A percentile compares a stretch with the other conserved stretches of the same genome.
Conservation (phyloP, 352 stramenopile species). For the Proteromonas lacertae region DNA sequence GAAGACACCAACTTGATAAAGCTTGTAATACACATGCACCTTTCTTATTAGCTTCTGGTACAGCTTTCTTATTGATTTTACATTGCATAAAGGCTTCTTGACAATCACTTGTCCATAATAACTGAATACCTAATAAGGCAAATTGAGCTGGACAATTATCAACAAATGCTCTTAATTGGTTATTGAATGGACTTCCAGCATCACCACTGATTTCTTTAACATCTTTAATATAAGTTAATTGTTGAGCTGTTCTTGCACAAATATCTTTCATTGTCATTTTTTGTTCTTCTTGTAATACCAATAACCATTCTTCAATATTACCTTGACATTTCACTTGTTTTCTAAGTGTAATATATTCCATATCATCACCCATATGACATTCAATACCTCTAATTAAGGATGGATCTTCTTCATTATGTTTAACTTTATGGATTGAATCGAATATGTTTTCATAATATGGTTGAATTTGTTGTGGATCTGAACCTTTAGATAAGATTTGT, state of each 20-base stretch:
- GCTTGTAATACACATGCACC: constrained; percentile 30
- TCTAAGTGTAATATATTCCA: constrained; percentile 34
- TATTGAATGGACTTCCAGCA: constrained; percentile 20
- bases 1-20: constrained; percentile 48
- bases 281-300: constrained; percentile 36
- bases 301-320: constrained; percentile 95
- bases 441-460: constrained; percentile 96
- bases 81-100: constrained; percentile 48
- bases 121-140: constrained; percentile 48
- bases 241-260: constrained; percentile 9
- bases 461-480: constrained; percentile 83
- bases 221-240: too few species aligned
- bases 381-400: background rate
- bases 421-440: constrained; percentile 51
- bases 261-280: constrained; percentile 8
- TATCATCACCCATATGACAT: background rate
- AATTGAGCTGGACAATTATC: constrained; percentile 60
- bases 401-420: background rate
- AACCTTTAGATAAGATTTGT: constrained; percentile 39
- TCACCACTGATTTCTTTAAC: background rate
- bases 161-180: constrained; percentile 14
- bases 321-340: constrained; percentile 68
- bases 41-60: constrained; percentile 32
- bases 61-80: constrained; percentile 41
- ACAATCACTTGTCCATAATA: constrained; percentile 66